Base-by-base conservation (phyloP, 371 early-diverging fungal genomes). In the Circinella minor region DNA sequence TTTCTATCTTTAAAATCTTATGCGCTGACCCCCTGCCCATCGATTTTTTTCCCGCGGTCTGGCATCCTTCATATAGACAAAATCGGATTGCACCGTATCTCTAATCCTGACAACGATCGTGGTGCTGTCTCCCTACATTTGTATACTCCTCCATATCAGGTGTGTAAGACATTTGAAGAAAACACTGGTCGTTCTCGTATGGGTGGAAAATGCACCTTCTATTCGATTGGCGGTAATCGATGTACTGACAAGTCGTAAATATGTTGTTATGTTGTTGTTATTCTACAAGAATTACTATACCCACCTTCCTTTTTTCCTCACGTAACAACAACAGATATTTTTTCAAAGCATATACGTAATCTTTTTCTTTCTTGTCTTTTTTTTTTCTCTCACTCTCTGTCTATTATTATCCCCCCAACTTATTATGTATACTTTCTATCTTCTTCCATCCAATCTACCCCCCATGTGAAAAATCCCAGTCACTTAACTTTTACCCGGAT, bases 81-180 rank as follows among this genome's bases (percentile, higher is more conserved):
- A 65, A 89, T 96, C 51, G 98, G 98, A 43, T 81, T 95, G 43
- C 98, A 97, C 82, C 87, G 94, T 54, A 91, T 97, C 38, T 78
- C 89, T 39, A 96, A 96, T 84, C 90, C 90, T 18, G 83, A 83
- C 54, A 20, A 61, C n/a, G 67, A 73, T n/a, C 63, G 60, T 4
- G 87, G 86, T 51, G 92, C 96, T 17, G 90, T 97, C 36, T 95
- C 97, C 5, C 87, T 97, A 38, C 98, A 97, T 74, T 84, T 97
- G 37, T 97, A 97, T 81, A 92, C 96, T 10, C 98, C 98, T 20
- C 96, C 98, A 7, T 92, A 91, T 74, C 80, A 94, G 60, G 80
- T 86, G 66, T 96, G 96, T 85, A 90, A 90, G 70, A 94, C 94
- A 7, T 97, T 95, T 79, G 86, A 91, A 65, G 94, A 93, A 74